phyloP scores from a whole-genome alignment of 164 flowering plant species.

The Berberis vulgaris region DNA sequence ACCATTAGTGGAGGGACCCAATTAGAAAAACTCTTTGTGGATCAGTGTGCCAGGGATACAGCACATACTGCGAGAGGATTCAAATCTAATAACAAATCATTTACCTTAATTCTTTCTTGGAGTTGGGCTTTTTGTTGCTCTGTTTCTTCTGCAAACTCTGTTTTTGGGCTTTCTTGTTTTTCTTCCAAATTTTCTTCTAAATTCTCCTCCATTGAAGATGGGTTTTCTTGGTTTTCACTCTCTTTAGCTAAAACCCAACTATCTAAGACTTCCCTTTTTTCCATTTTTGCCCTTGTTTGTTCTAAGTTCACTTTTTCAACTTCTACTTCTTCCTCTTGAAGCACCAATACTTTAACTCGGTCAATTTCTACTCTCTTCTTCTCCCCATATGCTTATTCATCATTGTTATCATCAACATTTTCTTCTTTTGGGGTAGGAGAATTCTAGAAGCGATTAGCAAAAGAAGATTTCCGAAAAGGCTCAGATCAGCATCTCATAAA shows the following conservation, averaged over 20 bases:
- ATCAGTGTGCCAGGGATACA: too few species aligned
- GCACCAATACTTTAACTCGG: slow-evolving; percentile 7
- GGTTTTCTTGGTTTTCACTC: slow-evolving; percentile 1
- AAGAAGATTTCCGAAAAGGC: slow-evolving; percentile 66
- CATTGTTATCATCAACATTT: slow-evolving; percentile 6
- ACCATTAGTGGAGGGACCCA: too few species aligned
- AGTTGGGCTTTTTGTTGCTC: background rate
- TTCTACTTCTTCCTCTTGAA: slow-evolving; percentile 1
- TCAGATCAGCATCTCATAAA: slow-evolving; percentile 95
- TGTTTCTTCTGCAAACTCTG: slow-evolving; percentile 8
- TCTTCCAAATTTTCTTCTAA: background rate
- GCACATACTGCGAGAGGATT: background rate
- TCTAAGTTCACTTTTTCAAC: slow-evolving; percentile 3
- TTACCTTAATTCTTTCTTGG: slow-evolving; percentile 3
- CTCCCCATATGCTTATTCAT: slow-evolving; percentile 12
- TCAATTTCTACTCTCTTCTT: slow-evolving; percentile 3
- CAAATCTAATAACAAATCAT: slow-evolving; percentile 5
- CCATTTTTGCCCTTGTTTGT: slow-evolving; percentile 4
- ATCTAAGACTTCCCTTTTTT: slow-evolving; percentile 9
- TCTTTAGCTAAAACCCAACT: slow-evolving; percentile 7
- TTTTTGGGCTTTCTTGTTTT: slow-evolving; percentile 7
- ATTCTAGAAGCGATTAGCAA: slow-evolving; percentile 68
- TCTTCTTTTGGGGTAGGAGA: slow-evolving; percentile 22
- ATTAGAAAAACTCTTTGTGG: too few species aligned
- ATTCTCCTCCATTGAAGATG: background rate